Percentiles rank a stretch among this genome's conserved stretches.
Evolutionary conservation across 2,329 filamentous ascomycete species (phyloP).

Genomic region (Aureobasidium sp.): DNA sequence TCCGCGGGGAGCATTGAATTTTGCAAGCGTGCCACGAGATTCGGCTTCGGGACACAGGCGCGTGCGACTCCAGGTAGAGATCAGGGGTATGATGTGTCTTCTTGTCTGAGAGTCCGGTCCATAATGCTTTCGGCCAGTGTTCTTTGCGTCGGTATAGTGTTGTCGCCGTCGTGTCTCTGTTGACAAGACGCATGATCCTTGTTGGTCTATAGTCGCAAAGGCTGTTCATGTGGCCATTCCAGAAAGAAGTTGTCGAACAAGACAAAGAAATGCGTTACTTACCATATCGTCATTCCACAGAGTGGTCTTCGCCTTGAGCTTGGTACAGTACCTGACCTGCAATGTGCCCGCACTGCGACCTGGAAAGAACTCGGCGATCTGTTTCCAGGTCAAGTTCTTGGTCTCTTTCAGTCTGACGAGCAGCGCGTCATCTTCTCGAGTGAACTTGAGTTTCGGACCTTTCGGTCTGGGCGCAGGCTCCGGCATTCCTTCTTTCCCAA

Average conservation of each 20-base stretch:
- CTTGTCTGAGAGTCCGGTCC: neutral
- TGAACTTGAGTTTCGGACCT: constrained; percentile 90
- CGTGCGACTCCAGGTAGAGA: neutral
- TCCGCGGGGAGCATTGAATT: neutral
- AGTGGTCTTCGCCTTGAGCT: constrained; percentile 87
- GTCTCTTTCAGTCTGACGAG: constrained; percentile 89
- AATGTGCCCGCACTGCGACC: constrained; percentile 83
- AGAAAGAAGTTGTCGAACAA: neutral
- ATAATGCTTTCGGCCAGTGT: neutral
- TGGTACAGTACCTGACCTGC: constrained; percentile 91
- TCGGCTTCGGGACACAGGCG: neutral
- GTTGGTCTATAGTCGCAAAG: neutral
- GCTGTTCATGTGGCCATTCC: neutral
- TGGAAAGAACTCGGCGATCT: constrained; percentile 94
- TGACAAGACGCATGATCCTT: neutral
- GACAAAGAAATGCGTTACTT: constrained; percentile 30
- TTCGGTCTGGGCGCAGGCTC: constrained; percentile 70
- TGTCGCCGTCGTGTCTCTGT: neutral
- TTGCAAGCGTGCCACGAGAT: neutral
- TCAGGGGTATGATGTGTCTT: neutral
- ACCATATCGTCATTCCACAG: constrained; percentile 93
- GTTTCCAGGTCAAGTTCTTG: constrained; percentile 92
- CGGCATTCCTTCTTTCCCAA: constrained; percentile 83
- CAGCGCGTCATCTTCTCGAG: constrained; percentile 80
- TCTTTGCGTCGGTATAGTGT: neutral